Conservation (phyloP, 2,329 filamentous ascomycete species). For the Botrytis galanthina region DNA sequence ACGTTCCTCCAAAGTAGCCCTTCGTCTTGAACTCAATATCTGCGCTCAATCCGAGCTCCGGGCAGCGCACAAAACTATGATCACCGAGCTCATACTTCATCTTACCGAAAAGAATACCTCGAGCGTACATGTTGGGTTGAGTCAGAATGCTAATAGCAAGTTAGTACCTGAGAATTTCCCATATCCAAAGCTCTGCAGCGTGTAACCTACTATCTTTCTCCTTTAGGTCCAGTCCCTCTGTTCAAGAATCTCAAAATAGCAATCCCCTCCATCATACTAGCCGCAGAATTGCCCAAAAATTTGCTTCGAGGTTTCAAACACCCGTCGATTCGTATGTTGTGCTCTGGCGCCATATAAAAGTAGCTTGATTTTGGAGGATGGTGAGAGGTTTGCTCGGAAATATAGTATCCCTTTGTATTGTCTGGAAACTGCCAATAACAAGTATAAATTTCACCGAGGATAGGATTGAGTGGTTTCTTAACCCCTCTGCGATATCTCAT, state of each 20-base stretch:
- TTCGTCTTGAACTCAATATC: constrained; percentile 99
- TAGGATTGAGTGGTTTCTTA: constrained; percentile 96
- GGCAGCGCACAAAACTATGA: constrained; percentile 88
- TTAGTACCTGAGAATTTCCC: background rate
- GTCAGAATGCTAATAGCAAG: constrained; percentile 62
- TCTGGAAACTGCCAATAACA: constrained; percentile 94
- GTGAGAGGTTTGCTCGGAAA: constrained; percentile 95
- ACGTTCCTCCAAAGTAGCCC: constrained; percentile 93
- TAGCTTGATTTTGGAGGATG: constrained; percentile 98
- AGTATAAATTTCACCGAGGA: constrained; percentile 90
- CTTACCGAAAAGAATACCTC: constrained; percentile 94
- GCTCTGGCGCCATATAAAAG: constrained; percentile 95
- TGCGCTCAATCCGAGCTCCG: constrained; percentile 79
- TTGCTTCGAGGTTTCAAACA: constrained; percentile 92
- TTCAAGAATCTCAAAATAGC: constrained; percentile 83
- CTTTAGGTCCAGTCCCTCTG: constrained; percentile 62
- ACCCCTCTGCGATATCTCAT: constrained; percentile 64
- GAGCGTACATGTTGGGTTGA: constrained; percentile 98
- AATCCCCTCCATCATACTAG: constrained; percentile 97
- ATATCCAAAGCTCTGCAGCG: too few relatives aligned
- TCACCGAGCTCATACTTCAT: constrained; percentile 99
- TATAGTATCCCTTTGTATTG: constrained; percentile 86
- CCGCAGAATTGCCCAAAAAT: constrained; percentile 94
- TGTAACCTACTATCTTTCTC: constrained; percentile 66
- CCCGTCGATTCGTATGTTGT: constrained; percentile 92